Conservation (phyloP, 257 asterid genomes). For the Salvia miltiorrhiza region DNA sequence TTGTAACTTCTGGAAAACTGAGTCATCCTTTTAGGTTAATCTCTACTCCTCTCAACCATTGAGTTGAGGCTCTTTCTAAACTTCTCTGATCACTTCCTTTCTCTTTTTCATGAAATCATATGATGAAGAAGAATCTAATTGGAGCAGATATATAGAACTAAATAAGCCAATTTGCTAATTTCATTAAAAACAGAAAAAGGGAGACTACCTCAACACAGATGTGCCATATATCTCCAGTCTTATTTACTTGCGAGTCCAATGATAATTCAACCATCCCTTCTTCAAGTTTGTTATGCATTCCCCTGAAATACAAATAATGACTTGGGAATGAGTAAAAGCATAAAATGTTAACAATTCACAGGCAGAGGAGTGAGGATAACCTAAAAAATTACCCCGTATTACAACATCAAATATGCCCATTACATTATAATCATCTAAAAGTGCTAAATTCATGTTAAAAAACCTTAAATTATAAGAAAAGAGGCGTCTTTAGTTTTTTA, state of each 20-base stretch:
- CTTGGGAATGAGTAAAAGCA: conserved; percentile 8
- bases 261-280: conserved; percentile 63
- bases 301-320: conserved; percentile 32
- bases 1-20: conserved; percentile 11
- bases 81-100: background rate
- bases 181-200: background rate
- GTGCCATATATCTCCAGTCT: conserved; percentile 96
- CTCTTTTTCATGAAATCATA: conserved; percentile 6
- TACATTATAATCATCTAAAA: background rate
- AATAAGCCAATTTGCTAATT: background rate
- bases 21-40: background rate
- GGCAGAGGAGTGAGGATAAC: background rate
- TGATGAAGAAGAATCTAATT: conserved; percentile 11
- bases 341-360: conserved; percentile 11
- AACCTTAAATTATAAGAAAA: background rate
- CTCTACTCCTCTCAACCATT: conserved; percentile 13
- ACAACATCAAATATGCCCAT: background rate
- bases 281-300: conserved; percentile 26
- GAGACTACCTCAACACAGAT: conserved; percentile 75
- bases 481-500: background rate
- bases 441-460: background rate
- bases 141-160: background rate
- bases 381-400: conserved; percentile 8
- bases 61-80: background rate
- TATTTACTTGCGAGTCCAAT: conserved; percentile 75